Percentiles rank a stretch among this genome's conserved stretches.
Evolutionary conservation across 176 grass and related monocot genomes (phyloP).

Genomic region (Guadua angustifolia): DNA sequence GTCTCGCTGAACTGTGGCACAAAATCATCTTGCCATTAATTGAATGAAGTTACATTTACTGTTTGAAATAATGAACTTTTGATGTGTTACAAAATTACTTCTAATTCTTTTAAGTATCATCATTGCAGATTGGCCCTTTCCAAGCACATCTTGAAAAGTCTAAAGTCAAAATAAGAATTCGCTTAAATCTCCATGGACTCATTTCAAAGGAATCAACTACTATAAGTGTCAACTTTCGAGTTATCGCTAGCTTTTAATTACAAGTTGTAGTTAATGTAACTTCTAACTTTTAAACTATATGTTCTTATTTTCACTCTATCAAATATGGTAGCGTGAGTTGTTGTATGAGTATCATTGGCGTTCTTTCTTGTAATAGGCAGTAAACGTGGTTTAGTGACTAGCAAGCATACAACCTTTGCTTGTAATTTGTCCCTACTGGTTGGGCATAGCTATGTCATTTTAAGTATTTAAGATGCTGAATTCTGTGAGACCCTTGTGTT

Average conservation of each 20-base stretch:
- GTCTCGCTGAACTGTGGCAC: not conserved
- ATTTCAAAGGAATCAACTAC: conserved; percentile 80
- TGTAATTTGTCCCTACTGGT: not conserved
- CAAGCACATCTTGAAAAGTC: conserved; percentile 60
- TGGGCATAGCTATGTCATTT: conserved; percentile 15
- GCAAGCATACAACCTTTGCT: conserved; percentile 12
- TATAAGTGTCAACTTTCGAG: conserved; percentile 60
- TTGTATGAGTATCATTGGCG: not conserved
- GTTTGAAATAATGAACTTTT: conserved; percentile 18
- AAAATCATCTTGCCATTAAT: conserved; percentile 15
- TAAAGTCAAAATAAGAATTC: conserved; percentile 83
- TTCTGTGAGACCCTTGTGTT: not conserved
- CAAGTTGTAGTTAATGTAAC: not conserved
- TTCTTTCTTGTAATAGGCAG: conserved; percentile 14
- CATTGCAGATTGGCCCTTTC: conserved; percentile 90
- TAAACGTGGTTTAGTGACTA: conserved; percentile 19
- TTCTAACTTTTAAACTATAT: conserved; percentile 45
- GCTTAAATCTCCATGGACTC: conserved; percentile 93
- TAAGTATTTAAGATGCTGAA: conserved; percentile 37
- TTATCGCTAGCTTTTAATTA: conserved; percentile 24
- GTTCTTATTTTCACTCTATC: conserved; percentile 20
- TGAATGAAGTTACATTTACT: conserved; percentile 32
- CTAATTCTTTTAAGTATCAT: conserved; percentile 22
- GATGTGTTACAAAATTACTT: conserved; percentile 16
- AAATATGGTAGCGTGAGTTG: conserved; percentile 10